Evolutionary conservation across 352 stramenopile species (phyloP), one percentile per base, ranked within the genome.

Genomic region (Pythium folliculosum): DNA sequence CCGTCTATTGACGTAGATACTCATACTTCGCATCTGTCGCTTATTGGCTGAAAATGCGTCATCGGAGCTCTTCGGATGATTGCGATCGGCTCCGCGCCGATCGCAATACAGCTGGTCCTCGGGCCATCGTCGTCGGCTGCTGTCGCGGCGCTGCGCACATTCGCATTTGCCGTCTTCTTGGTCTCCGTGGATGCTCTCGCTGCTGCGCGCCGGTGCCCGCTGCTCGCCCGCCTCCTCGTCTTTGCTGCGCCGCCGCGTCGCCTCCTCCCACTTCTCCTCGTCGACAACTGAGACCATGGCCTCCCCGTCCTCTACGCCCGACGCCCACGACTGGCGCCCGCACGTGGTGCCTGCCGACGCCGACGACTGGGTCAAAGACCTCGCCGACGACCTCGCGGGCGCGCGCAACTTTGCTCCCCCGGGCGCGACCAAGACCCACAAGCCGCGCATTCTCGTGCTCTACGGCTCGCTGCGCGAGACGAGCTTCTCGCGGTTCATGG

Each of bases 381-480:
- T 77, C 16, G 57, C 65, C 22, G 56, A 40, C 37, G 71, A 77
- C n/a, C 66, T 77, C 23, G 23, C 25, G 3, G 67, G 25, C 17
- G 66, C 71, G 4, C 32, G 38, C n/a, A 51, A 22, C 25, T 74
- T 77, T 49, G 27, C 47, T 1, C 44, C 53, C 22, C 71, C 67
- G 30, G 67, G 71, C 35, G 55, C 61, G 12, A 52, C 44, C 32
- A 77, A 77, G 45, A 73, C 53, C 52, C 67, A 74, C 67, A 62
- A 65, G 61, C 81, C 79, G 23, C 71, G 65, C 62, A 81, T 90
- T 60, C 73, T 89, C 30, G 75, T 90, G 57, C 68, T 90, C 25
- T 86, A 88, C 63, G 82, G 82, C 53, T 88, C 77, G 32, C 69
- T 91, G 30, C 75, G 82, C 13, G 70, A 76, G 50, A 78, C 67